Evolutionary conservation across 345 rosid species (phyloP).

Genomic region (Ceriops tagal): DNA sequence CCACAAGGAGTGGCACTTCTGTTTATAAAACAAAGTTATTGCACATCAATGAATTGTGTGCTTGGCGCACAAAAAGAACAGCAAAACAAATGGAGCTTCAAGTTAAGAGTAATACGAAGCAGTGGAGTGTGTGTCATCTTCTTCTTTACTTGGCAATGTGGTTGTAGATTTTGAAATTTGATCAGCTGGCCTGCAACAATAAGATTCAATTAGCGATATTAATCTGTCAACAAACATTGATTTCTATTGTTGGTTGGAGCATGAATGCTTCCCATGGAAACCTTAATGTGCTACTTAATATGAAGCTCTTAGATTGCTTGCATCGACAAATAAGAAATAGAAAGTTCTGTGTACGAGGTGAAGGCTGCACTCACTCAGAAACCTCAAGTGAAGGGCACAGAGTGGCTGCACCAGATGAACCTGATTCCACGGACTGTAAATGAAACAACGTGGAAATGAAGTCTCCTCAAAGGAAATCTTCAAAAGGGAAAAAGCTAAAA

Average conservation of each 20-base stretch:
- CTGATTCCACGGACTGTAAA: constrained; percentile 44
- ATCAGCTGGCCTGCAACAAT: constrained; percentile 48
- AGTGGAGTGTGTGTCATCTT: constrained; percentile 76
- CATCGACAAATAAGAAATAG: neutral
- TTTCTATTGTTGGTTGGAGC: neutral
- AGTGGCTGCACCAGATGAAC: constrained; percentile 33
- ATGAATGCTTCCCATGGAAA: neutral
- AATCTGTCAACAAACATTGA: constrained; percentile 27
- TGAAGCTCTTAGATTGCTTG: neutral
- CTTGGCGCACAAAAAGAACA: constrained; percentile 13
- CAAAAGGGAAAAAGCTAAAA: neutral
- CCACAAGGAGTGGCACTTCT: constrained; percentile 61
- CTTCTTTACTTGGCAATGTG: constrained; percentile 52
- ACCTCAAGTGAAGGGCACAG: constrained; percentile 27
- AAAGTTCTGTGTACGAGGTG: neutral
- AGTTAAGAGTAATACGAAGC: constrained; percentile 61
- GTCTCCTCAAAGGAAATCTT: neutral
- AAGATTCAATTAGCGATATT: neutral
- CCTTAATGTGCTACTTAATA: constrained; percentile 55
- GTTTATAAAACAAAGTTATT: constrained; percentile 11
- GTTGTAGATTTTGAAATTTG: constrained; percentile 44
- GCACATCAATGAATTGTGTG: neutral
- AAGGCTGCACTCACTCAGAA: constrained; percentile 45
- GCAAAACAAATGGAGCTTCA: neutral
- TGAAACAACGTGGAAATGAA: constrained; percentile 13